These are phyloP conservation scores for Raffaelea albimanens DNA, from an alignment of 2,329 filamentous ascomycete species.

Conservation along the genomic window DNA sequence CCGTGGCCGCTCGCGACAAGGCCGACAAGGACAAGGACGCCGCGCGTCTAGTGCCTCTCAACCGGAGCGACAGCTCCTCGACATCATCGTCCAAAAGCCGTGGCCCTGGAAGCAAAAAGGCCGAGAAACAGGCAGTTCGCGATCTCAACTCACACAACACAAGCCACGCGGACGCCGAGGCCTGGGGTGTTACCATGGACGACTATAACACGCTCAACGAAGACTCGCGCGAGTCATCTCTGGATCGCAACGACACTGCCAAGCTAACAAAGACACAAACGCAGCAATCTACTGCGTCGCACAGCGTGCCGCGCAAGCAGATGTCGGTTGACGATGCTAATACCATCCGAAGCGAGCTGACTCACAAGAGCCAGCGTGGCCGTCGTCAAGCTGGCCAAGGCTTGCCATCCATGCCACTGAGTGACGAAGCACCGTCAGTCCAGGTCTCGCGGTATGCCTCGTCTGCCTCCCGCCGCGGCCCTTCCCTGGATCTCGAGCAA, in stretches of 20 bases:
- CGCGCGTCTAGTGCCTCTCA: slow-evolving; percentile 51
- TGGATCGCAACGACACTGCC: slow-evolving; percentile 18
- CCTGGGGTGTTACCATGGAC: slow-evolving; percentile 19
- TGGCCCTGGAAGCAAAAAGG: slow-evolving; percentile 18
- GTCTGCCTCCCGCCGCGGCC: slow-evolving; percentile 18
- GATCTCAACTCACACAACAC: slow-evolving; percentile 32
- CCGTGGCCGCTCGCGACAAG: slow-evolving; percentile 51
- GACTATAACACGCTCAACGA: slow-evolving; percentile 25
- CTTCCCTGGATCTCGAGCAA: slow-evolving; percentile 31
- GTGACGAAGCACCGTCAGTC: slow-evolving; percentile 16
- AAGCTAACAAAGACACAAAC: not conserved
- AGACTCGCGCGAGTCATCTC: slow-evolving; percentile 17
- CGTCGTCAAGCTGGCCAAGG: slow-evolving; percentile 40
- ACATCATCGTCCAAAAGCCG: slow-evolving; percentile 3
- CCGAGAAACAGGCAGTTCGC: slow-evolving; percentile 34
- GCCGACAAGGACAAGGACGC: slow-evolving; percentile 52
- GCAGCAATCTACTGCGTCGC: no score
- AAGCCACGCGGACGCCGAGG: slow-evolving; percentile 21
- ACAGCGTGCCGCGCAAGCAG: not conserved
- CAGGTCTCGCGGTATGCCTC: slow-evolving; percentile 17
- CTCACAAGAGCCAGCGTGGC: slow-evolving; percentile 28
- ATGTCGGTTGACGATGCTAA: slow-evolving; percentile 1
- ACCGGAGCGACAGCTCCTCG: not conserved
- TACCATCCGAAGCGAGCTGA: slow-evolving; percentile 8
- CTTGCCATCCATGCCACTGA: slow-evolving; percentile 23